Percentiles rank a stretch among this genome's conserved stretches.
These are phyloP conservation scores for Colletotrichum tanaceti DNA, from an alignment of 2,329 filamentous ascomycete genomes.

Conservation along the genomic window DNA sequence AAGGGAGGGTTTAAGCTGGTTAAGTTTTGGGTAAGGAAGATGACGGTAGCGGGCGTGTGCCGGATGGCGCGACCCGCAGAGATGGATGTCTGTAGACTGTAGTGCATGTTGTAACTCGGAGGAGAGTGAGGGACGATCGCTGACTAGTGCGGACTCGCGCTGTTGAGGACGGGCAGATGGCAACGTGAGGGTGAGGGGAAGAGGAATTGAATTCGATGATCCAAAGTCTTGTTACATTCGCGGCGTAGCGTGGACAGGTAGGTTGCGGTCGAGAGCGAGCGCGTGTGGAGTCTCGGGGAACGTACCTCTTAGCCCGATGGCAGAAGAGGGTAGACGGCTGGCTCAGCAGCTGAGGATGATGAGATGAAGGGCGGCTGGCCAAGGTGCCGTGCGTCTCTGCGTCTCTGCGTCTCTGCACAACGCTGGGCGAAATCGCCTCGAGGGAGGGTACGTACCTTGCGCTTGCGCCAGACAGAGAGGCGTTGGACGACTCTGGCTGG, in stretches of 20 bases:
- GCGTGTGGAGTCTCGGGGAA: not conserved
- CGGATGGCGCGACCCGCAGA: not conserved
- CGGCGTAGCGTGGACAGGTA: constrained; percentile 24
- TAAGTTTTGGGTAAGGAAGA: constrained; percentile 22
- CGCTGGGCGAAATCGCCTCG: not conserved
- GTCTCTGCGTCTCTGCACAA: no score
- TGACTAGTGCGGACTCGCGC: constrained; percentile 29
- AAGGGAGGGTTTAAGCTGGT: constrained; percentile 2
- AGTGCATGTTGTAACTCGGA: not conserved
- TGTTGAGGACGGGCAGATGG: not conserved
- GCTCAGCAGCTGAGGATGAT: constrained; percentile 1
- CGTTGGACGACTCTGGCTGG: not conserved
- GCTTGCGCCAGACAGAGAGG: not conserved
- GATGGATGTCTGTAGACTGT: not conserved
- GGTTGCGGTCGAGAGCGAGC: constrained; percentile 1
- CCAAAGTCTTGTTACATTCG: constrained; percentile 14
- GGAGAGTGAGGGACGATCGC: constrained; percentile 7
- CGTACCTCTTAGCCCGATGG: not conserved
- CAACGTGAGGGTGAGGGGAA: constrained; percentile 17
- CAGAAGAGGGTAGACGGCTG: not conserved
- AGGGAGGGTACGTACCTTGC: not conserved
- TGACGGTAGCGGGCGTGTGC: constrained; percentile 16
- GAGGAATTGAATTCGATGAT: constrained; percentile 18
- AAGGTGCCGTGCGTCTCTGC: constrained; percentile 10
- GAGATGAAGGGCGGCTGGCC: constrained; percentile 1